Percentiles rank a stretch among this genome's conserved stretches.
Conservation (phyloP, 2,329 filamentous ascomycete genomes). For the Aureobasidium zeae region DNA sequence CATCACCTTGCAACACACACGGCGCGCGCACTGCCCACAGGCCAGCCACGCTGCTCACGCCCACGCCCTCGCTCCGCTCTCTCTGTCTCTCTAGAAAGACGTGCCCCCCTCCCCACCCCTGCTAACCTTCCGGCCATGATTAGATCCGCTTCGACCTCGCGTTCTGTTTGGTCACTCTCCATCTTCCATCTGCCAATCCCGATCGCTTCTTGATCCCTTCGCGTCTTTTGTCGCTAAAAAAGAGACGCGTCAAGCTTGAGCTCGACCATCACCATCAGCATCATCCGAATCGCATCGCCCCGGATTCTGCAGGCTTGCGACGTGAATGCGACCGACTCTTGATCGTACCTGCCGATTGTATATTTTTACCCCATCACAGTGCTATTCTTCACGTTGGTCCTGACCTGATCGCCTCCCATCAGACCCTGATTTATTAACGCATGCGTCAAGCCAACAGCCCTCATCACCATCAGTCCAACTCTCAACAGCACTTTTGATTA, state of each 20-base stretch:
- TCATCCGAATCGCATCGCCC: neutral
- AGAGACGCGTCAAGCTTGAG: conserved; percentile 6
- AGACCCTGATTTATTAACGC: no score
- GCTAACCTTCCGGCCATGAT: conserved; percentile 9
- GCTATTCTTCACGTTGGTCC: no score
- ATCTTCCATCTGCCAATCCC: conserved; percentile 11
- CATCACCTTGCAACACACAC: conserved; percentile 1
- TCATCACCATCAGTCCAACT: no score
- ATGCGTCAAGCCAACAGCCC: no score
- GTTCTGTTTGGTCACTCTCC: conserved; percentile 13
- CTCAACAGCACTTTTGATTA: neutral
- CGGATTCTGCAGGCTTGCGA: conserved; percentile 2
- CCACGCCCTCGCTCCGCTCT: no score
- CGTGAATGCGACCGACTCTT: conserved; percentile 7
- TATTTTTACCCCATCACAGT: neutral
- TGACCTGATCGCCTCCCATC: no score
- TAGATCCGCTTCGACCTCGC: conserved; percentile 13
- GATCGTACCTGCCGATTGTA: neutral
- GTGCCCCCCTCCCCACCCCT: neutral
- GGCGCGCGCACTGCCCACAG: neutral
- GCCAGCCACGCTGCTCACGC: conserved; percentile 13
- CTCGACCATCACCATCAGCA: conserved; percentile 1
- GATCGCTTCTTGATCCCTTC: neutral
- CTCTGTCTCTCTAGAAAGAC: neutral
- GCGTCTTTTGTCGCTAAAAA: no score